phyloP scores from a whole-genome alignment of 306 rosid genomes.

The Acacia melanoxylon region DNA sequence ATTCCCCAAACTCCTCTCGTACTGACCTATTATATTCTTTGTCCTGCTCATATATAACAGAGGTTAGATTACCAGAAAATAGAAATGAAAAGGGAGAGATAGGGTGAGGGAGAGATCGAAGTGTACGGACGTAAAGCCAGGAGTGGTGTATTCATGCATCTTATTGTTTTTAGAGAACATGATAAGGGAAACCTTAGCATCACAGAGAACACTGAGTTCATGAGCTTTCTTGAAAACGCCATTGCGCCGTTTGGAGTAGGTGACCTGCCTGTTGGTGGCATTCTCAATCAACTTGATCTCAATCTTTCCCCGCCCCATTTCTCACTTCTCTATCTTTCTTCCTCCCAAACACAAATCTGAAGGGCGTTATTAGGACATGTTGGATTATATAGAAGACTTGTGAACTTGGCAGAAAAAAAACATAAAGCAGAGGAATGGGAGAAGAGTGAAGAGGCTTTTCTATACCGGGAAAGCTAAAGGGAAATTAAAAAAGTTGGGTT shows the following conservation, averaged over 20 bases:
- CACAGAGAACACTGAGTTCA: conserved; percentile 88
- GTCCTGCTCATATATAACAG: not conserved
- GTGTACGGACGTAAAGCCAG: conserved; percentile 1
- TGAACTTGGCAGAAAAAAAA: conserved; percentile 1
- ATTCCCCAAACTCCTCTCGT: not conserved
- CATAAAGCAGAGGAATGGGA: not conserved
- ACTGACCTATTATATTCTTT: not conserved
- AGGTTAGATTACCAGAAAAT: not conserved
- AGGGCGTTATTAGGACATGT: not conserved
- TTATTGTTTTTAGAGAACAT: conserved; percentile 56
- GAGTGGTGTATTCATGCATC: conserved; percentile 5
- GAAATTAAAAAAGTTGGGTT: conserved; percentile 43
- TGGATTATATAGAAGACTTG: not conserved
- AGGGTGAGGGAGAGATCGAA: not conserved
- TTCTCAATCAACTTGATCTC: conserved; percentile 81
- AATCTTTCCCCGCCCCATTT: conserved; percentile 82
- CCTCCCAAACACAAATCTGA: not conserved
- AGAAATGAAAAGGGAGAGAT: not conserved
- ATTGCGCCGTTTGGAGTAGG: conserved; percentile 78
- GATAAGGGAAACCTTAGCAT: conserved; percentile 82
- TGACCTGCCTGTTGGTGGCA: conserved; percentile 84
- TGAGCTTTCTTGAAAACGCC: conserved; percentile 91
- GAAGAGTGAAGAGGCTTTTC: conserved; percentile 8
- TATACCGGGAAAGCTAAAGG: conserved; percentile 40
- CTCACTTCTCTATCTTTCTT: not conserved